Evolutionary conservation across 345 rosid genomes (phyloP).

Genomic region (Cochlearia excelsa): DNA sequence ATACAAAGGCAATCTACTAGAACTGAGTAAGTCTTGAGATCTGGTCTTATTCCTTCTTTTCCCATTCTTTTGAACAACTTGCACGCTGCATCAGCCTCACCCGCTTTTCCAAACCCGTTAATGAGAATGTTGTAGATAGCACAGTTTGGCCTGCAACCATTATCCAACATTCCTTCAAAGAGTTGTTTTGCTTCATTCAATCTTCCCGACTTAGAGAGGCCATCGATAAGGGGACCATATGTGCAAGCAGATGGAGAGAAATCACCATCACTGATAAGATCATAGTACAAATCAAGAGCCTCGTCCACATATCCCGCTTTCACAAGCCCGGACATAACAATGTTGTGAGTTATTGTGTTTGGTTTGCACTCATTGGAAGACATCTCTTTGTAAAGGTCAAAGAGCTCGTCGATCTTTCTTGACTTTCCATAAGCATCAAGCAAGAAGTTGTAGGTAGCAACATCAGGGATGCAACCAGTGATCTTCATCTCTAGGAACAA

Average conservation of each 20-base stretch:
- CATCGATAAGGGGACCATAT: slow-evolving; percentile 82
- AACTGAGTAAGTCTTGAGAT: slow-evolving; percentile 80
- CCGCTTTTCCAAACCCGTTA: slow-evolving; percentile 76
- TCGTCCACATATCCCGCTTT: slow-evolving; percentile 54
- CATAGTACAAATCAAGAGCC: slow-evolving; percentile 68
- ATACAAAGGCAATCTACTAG: slow-evolving; percentile 70
- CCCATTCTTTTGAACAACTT: slow-evolving; percentile 67
- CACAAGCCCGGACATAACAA: slow-evolving; percentile 67
- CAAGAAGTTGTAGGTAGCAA: slow-evolving; percentile 66
- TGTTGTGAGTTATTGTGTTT: slow-evolving; percentile 69
- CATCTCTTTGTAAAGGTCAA: slow-evolving; percentile 64
- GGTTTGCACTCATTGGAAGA: slow-evolving; percentile 52
- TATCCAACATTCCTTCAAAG: slow-evolving; percentile 76
- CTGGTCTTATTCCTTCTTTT: slow-evolving; percentile 80
- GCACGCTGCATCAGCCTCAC: slow-evolving; percentile 64
- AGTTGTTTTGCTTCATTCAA: slow-evolving; percentile 59
- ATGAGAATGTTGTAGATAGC: slow-evolving; percentile 85
- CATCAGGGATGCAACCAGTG: slow-evolving; percentile 57
- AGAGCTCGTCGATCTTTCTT: slow-evolving; percentile 50
- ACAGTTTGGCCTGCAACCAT: slow-evolving; percentile 75
- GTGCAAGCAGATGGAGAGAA: slow-evolving; percentile 80
- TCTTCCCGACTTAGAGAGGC: slow-evolving; percentile 68
- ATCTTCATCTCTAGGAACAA: slow-evolving; percentile 59
- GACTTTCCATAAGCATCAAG: slow-evolving; percentile 69
- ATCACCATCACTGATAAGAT: slow-evolving; percentile 61